A percentile compares a stretch with the other conserved stretches of the same genome.
These are phyloP conservation scores for Leptodermis oblonga DNA, from an alignment of 257 asterid species.

Conservation along the genomic window DNA sequence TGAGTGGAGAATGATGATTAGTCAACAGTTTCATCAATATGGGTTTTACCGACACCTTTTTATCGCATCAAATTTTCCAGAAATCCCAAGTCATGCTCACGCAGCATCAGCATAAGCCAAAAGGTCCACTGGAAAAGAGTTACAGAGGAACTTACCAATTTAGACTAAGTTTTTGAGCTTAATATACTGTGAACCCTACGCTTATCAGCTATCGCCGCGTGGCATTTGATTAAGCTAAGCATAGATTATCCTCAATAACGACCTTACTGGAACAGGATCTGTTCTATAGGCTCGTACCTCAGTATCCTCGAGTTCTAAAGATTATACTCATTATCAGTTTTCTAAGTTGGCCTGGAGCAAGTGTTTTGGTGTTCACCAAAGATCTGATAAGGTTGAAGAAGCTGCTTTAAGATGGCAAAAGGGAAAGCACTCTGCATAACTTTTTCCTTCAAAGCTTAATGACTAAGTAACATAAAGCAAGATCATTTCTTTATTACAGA, in stretches of 20 bases:
- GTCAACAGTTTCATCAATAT: slow-evolving; percentile 1
- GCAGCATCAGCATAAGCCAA: slow-evolving; percentile 4
- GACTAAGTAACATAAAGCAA: neutral
- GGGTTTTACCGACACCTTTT: slow-evolving; percentile 12
- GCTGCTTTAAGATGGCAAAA: slow-evolving; percentile 5
- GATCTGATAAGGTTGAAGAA: neutral
- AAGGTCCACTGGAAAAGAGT: neutral
- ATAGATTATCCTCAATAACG: neutral
- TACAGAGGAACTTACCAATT: neutral
- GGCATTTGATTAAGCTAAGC: neutral
- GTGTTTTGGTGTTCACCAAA: neutral
- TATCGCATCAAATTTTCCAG: neutral
- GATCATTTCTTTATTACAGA: neutral
- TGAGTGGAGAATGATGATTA: neutral
- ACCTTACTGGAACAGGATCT: too few species aligned
- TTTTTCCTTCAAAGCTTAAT: neutral
- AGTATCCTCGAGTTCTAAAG: too few species aligned
- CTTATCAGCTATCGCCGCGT: neutral
- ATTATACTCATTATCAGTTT: too few species aligned
- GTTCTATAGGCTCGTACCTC: too few species aligned
- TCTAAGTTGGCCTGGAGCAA: neutral
- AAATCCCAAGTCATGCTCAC: slow-evolving; percentile 14
- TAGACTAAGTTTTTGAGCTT: neutral
- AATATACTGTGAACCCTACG: neutral
- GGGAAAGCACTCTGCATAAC: neutral